Conservation (phyloP, 495 filamentous ascomycete genomes). For the Parmelia sp. region DNA sequence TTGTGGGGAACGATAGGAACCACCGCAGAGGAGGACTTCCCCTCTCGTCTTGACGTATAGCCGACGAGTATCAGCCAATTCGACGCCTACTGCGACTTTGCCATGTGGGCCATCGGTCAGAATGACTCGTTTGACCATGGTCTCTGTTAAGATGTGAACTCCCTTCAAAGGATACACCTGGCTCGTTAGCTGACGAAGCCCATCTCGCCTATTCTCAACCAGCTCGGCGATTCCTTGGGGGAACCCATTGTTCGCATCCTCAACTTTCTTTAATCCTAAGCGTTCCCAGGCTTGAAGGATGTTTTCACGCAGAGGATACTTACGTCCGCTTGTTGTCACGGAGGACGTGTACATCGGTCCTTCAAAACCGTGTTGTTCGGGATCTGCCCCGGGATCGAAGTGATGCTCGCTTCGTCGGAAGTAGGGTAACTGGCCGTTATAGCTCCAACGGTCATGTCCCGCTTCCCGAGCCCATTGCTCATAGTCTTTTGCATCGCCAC, state of each 20-base stretch:
- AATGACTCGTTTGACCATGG: conserved; percentile 2
- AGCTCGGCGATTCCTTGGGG: conserved; percentile 31
- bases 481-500: conserved; percentile 33
- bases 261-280: conserved; percentile 27
- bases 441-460: conserved; percentile 31
- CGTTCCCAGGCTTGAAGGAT: conserved; percentile 24
- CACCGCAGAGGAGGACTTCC: conserved; percentile 43
- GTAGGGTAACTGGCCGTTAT: conserved; percentile 32
- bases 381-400: conserved; percentile 21
- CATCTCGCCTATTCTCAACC: conserved; percentile 32
- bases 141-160: conserved; percentile 2
- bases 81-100: conserved; percentile 28
- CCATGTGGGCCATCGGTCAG: not conserved
- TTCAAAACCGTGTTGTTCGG: conserved; percentile 26
- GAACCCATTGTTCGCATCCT: conserved; percentile 31
- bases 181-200: conserved; percentile 33
- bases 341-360: conserved; percentile 29
- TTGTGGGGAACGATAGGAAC: conserved; percentile 42
- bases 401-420: conserved; percentile 33
- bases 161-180: conserved; percentile 29
- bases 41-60: conserved; percentile 27
- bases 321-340: conserved; percentile 20
- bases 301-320: conserved; percentile 30
- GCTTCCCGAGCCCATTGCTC: conserved; percentile 32
- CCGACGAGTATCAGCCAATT: conserved; percentile 25